A percentile compares a stretch with the other conserved stretches of the same genome.
Conservation (phyloP, 768 basidiomycete genomes). For the Clathrus columnatus region DNA sequence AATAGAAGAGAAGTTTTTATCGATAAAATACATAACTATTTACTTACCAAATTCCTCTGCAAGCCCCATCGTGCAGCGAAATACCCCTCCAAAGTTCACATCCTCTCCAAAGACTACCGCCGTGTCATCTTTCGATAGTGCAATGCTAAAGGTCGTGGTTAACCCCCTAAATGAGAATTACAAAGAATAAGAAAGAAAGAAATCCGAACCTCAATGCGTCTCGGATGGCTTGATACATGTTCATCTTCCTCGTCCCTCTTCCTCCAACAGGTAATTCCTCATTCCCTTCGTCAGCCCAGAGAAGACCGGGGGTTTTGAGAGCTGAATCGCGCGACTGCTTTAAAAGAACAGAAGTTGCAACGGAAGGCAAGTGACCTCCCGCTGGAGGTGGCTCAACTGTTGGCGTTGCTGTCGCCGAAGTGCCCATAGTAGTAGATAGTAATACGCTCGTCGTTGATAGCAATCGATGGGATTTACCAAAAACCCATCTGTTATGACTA, state of each 20-base stretch:
- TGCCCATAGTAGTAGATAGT: too few species aligned
- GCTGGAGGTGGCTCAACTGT: constrained; percentile 59
- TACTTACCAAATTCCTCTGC: constrained; percentile 83
- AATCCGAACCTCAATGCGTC: constrained; percentile 71
- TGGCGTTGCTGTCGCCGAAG: too few species aligned
- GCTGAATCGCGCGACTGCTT: constrained; percentile 58
- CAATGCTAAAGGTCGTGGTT: constrained; percentile 44
- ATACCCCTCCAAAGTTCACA: constrained; percentile 91
- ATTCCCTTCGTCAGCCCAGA: constrained; percentile 59
- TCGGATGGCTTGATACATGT: constrained; percentile 85
- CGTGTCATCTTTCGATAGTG: constrained; percentile 74
- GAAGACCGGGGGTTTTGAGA: constrained; percentile 61
- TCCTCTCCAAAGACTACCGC: constrained; percentile 89
- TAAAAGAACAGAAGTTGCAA: constrained; percentile 61
- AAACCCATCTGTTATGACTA: too few species aligned
- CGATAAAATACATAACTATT: not conserved
- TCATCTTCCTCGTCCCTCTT: constrained; percentile 90
- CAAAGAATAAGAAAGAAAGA: not conserved
- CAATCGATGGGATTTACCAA: not conserved
- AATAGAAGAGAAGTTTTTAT: too few species aligned
- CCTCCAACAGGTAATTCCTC: constrained; percentile 50
- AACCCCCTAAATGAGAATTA: not conserved
- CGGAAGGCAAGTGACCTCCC: constrained; percentile 67
- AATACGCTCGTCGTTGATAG: not conserved
- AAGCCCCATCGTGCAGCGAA: constrained; percentile 89